These are phyloP conservation scores for Rhizoclosmatium globosum DNA, from an alignment of 192 early-diverging fungal species.

Conservation along the genomic window DNA sequence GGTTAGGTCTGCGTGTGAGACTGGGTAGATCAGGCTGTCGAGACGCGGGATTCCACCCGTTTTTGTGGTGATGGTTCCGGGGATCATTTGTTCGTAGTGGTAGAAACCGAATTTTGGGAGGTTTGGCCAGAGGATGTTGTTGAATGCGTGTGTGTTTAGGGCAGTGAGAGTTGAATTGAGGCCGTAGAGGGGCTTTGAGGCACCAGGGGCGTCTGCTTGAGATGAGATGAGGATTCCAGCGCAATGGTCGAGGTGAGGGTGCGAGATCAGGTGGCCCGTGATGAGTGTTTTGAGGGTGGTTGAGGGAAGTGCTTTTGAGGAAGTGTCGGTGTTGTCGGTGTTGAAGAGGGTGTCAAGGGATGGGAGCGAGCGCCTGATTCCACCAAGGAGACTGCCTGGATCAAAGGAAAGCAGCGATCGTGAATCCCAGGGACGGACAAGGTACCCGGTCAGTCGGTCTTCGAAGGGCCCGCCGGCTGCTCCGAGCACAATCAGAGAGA, in stretches of 20 bases:
- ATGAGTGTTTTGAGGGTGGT: background rate
- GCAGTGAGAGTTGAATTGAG: background rate
- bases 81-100: background rate
- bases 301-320: background rate
- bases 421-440: background rate
- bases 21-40: background rate
- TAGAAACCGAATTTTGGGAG: constrained; percentile 13
- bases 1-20: background rate
- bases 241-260: constrained; percentile 31
- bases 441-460: constrained; percentile 2
- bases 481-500: constrained; percentile 13
- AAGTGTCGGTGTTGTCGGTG: background rate
- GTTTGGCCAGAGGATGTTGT: constrained; percentile 33
- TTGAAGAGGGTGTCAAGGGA: background rate
- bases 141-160: constrained; percentile 8
- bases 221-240: constrained; percentile 16
- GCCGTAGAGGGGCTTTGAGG: constrained; percentile 12
- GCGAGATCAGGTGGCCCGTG: constrained; percentile 26
- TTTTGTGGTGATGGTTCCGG: background rate
- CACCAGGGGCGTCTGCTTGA: background rate
- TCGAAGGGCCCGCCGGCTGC: constrained; percentile 23
- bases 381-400: background rate
- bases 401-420: constrained; percentile 1
- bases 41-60: background rate
- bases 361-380: background rate